Percentiles rank a stretch among this genome's conserved stretches.
Evolutionary conservation across 805 yeast species (phyloP).

Genomic region (Ogataea paraovalis): DNA sequence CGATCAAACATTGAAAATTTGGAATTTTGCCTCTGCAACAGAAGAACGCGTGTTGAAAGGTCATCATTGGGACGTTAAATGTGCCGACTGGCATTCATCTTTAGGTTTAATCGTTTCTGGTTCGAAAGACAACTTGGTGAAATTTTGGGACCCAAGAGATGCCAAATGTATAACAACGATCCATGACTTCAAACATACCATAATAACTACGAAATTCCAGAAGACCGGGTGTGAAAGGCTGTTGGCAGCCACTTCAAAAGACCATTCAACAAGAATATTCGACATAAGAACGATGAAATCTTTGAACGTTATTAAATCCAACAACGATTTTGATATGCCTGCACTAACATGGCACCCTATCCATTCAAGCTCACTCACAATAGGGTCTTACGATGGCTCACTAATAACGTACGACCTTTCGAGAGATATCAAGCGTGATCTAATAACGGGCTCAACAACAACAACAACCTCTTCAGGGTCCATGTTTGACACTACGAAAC

Average conservation of each 20-base stretch:
- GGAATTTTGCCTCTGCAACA: slow-evolving; percentile 88
- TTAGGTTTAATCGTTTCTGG: slow-evolving; percentile 87
- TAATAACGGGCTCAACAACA: slow-evolving; percentile 12
- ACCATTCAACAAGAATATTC: slow-evolving; percentile 80
- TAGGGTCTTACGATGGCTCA: slow-evolving; percentile 89
- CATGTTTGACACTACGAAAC: background rate
- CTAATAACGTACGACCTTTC: slow-evolving; percentile 72
- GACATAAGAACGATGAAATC: slow-evolving; percentile 86
- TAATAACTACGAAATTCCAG: slow-evolving; percentile 82
- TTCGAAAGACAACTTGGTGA: slow-evolving; percentile 89
- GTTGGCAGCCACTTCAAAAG: slow-evolving; percentile 84
- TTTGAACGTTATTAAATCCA: slow-evolving; percentile 62
- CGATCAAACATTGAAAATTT: slow-evolving; percentile 83
- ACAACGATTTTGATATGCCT: slow-evolving; percentile 75
- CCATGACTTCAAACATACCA: slow-evolving; percentile 91
- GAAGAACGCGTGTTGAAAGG: slow-evolving; percentile 81
- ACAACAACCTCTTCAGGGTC: too few relatives aligned
- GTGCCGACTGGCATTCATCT: slow-evolving; percentile 94
- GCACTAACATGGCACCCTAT: slow-evolving; percentile 91
- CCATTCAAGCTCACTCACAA: slow-evolving; percentile 71
- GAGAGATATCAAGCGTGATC: slow-evolving; percentile 38
- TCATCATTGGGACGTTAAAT: slow-evolving; percentile 98
- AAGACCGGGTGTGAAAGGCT: slow-evolving; percentile 61
- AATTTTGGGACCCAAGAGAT: slow-evolving; percentile 94
- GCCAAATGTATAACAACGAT: slow-evolving; percentile 72